Percentiles rank a stretch among this genome's conserved stretches.
phyloP scores from a whole-genome alignment of 2,329 filamentous ascomycete genomes.

The Apiospora malaysiana region DNA sequence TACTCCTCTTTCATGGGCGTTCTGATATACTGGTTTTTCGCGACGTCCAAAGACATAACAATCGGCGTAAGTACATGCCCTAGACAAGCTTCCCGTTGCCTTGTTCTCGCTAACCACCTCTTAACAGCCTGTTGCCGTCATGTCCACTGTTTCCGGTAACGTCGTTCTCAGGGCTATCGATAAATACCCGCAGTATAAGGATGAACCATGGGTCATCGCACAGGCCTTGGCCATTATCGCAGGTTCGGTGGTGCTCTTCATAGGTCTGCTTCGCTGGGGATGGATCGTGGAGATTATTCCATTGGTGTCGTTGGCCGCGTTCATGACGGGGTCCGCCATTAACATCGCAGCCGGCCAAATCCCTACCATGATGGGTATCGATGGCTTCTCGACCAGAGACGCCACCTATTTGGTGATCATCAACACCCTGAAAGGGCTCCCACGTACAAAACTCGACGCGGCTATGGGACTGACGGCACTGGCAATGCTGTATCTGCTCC shows the following conservation, averaged over 20 bases:
- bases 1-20: constrained; percentile 98
- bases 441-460: constrained; percentile 74
- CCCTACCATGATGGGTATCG: constrained; percentile 80
- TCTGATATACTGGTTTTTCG: constrained; percentile 95
- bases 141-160: constrained; percentile 88
- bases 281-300: constrained; percentile 96
- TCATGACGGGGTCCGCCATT: constrained; percentile 96
- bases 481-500: constrained; percentile 76
- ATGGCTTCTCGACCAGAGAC: constrained; percentile 74
- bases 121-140: constrained; percentile 83
- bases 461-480: constrained; percentile 88
- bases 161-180: constrained; percentile 71
- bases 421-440: constrained; percentile 77
- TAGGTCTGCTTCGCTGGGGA: constrained; percentile 81
- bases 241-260: constrained; percentile 76
- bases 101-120: background rate
- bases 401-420: constrained; percentile 84
- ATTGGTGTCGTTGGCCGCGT: constrained; percentile 86
- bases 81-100: constrained; percentile 19
- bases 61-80: constrained; percentile 74
- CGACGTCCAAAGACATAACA: constrained; percentile 97
- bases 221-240: constrained; percentile 79
- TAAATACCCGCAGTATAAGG: constrained; percentile 56
- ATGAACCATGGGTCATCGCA: constrained; percentile 70
- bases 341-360: constrained; percentile 88